A percentile compares a stretch with the other conserved stretches of the same genome.
Evolutionary conservation across 1,139 yeast species (phyloP).

Genomic region (Sugiyamaella pinicola): DNA sequence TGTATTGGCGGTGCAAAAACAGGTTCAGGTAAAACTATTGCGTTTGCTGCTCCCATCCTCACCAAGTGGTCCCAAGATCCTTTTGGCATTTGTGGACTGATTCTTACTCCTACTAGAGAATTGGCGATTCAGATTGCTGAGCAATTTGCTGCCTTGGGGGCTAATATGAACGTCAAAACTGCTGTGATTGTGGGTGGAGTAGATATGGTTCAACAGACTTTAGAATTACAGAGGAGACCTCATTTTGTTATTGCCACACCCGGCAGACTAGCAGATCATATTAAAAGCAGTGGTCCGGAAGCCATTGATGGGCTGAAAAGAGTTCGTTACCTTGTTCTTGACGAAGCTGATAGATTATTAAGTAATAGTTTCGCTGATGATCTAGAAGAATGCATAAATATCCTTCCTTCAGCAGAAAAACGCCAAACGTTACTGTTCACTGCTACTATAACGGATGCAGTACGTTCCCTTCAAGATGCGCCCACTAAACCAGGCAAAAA

Average conservation of each 20-base stretch:
- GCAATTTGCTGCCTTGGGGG: conserved; percentile 91
- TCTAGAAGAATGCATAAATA: conserved; percentile 64
- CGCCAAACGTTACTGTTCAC: conserved; percentile 91
- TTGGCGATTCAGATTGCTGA: conserved; percentile 96
- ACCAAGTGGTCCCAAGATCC: conserved; percentile 96
- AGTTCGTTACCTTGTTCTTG: conserved; percentile 79
- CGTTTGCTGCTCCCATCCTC: conserved; percentile 95
- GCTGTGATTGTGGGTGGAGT: conserved; percentile 92
- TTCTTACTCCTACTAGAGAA: conserved; percentile 93
- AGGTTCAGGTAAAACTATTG: conserved; percentile 97
- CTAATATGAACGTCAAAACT: conserved; percentile 80
- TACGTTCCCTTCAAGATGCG: conserved; percentile 71
- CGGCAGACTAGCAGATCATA: conserved; percentile 93
- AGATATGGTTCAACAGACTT: conserved; percentile 83
- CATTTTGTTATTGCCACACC: conserved; percentile 98
- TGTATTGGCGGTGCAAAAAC: conserved; percentile 99
- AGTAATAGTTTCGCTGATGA: conserved; percentile 84
- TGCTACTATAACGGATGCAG: conserved; percentile 95
- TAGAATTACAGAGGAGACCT: conserved; percentile 78
- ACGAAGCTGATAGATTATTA: conserved; percentile 92
- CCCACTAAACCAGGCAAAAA: conserved; percentile 63
- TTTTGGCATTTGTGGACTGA: conserved; percentile 83
- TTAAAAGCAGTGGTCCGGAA: conserved; percentile 85
- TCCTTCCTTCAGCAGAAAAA: conserved; percentile 66
- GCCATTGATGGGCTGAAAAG: conserved; percentile 76